Conservation (phyloP, 163 green algal genomes). For the Chlamydomonas reinhardtii region DNA sequence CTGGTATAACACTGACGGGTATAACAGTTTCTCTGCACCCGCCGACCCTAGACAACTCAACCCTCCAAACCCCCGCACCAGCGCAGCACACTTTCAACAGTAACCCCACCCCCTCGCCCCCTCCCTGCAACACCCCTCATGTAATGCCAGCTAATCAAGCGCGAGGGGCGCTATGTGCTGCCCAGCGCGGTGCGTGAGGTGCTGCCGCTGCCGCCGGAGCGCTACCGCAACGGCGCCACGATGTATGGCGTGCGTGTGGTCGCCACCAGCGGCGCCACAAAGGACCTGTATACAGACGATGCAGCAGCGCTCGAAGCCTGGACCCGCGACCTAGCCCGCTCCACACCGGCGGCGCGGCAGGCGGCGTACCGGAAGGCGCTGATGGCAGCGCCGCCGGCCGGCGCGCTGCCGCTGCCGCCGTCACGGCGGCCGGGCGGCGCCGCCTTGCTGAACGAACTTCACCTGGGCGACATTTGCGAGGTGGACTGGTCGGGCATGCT, state of each 20-base stretch:
- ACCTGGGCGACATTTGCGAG: conserved; percentile 43
- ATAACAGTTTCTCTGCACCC: too few species aligned
- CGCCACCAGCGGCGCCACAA: conserved; percentile 7
- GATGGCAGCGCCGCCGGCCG: not conserved
- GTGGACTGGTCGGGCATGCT: conserved; percentile 50
- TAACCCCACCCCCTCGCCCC: too few species aligned
- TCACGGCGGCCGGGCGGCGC: not conserved
- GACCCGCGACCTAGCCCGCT: conserved; percentile 19
- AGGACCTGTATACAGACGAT: conserved; percentile 54
- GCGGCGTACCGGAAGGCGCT: conserved; percentile 1
- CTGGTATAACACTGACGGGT: too few species aligned
- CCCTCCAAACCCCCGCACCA: too few species aligned
- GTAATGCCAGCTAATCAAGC: conserved; percentile 6
- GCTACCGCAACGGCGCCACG: conserved; percentile 28
- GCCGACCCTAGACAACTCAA: too few species aligned
- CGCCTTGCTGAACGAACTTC: not conserved
- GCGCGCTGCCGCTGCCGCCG: not conserved
- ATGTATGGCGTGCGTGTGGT: conserved; percentile 54
- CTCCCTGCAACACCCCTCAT: not conserved
- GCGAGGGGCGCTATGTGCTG: conserved; percentile 5
- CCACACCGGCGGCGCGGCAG: not conserved
- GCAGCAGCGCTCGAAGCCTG: conserved; percentile 35
- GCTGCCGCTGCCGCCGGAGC: not conserved
- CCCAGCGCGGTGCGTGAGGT: conserved; percentile 5
- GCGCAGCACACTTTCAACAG: too few species aligned